Base-by-base conservation (phyloP, 139 green algal species). In the Picochlorum sp. region DNA sequence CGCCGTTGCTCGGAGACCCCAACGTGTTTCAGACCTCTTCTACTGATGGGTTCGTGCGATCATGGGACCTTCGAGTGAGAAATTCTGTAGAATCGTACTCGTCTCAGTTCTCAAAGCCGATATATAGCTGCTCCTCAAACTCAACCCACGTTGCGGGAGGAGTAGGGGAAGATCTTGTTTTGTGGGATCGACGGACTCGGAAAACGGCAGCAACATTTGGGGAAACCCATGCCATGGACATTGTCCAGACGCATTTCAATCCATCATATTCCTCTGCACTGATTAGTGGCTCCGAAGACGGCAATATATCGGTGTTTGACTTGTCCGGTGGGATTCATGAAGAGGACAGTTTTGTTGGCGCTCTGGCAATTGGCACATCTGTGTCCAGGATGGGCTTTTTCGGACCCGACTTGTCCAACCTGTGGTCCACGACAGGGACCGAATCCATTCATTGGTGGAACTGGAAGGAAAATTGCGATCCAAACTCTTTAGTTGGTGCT, bases 391-490 rank as follows among this genome's bases (percentile, higher is more conserved):
- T 92, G 31, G 85, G 82, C 0, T 68, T 88, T 47, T 94, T 88
- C 61, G 50, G 30, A 2, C 68, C 73, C 10, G 56, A 66, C 56
- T 21, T 21, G 28, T 24, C 21, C 10, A 70, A 70, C 20, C 71
- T 91, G 62, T 94, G 85, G 75, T 77, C 56, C 14, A 59, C 66
- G 18, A 87, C 72, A 15, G 77, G 84, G 34, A 89, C 85, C 13
- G 87, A 92, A 62, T 77, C 60, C 3, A 52, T 94, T 55, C 79
- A 88, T 70, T 72, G 90, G 30, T 94, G 87, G 87, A 83, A 94
- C 55, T 94, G 87, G 87, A 20, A 57, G 6, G 68, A 66, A 2
- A 81, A 81, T 3, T 86, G 79, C 57, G 47, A 65, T 14, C 77
- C 86, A 49, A 72, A 80, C 1, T 66, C 15, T 51, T 14, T 45